Percentiles rank a stretch among this genome's conserved stretches.
Conservation (phyloP, 2,329 filamentous ascomycete species). For the Clonostachys sp. region DNA sequence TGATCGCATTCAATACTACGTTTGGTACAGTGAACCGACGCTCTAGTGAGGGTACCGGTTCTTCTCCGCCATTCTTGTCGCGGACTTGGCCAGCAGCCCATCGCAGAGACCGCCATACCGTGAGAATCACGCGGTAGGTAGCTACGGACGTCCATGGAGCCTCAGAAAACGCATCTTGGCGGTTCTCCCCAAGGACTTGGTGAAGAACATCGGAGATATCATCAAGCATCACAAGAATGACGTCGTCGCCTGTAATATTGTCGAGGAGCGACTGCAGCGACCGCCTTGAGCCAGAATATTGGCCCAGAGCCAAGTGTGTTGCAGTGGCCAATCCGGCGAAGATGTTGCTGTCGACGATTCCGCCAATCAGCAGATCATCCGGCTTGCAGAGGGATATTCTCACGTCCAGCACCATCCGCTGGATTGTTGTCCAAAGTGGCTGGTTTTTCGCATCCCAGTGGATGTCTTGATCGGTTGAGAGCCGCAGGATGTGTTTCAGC, state of each 20-base stretch:
- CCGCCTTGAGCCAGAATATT: slow-evolving; percentile 15
- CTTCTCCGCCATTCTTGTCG: slow-evolving; percentile 11
- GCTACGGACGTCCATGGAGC: slow-evolving; percentile 20
- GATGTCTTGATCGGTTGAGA: slow-evolving; percentile 5
- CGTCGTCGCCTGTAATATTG: slow-evolving; percentile 15
- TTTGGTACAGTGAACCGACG: slow-evolving; percentile 11
- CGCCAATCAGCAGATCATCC: slow-evolving; percentile 23
- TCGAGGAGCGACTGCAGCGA: slow-evolving; percentile 14
- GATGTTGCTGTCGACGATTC: slow-evolving; percentile 23
- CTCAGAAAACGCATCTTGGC: slow-evolving; percentile 10
- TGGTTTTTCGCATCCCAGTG: slow-evolving; percentile 4
- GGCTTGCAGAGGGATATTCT: slow-evolving; percentile 21
- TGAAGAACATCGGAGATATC: slow-evolving; percentile 13
- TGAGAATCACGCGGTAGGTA: slow-evolving; percentile 18
- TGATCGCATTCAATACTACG: slow-evolving; percentile 15
- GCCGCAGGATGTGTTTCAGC: slow-evolving; percentile 10
- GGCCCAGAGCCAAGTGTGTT: slow-evolving; percentile 17
- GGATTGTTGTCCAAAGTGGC: slow-evolving; percentile 16
- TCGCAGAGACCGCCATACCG: slow-evolving; percentile 19
- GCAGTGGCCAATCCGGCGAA: slow-evolving; percentile 21
- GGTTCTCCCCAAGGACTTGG: slow-evolving; percentile 4
- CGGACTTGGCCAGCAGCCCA: slow-evolving; percentile 9
- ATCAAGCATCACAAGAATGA: slow-evolving; percentile 16
- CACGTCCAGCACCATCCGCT: slow-evolving; percentile 15
- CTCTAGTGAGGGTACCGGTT: background rate